Evolutionary conservation across 495 filamentous ascomycete genomes (phyloP).

Genomic region (Penicillium lividum): DNA sequence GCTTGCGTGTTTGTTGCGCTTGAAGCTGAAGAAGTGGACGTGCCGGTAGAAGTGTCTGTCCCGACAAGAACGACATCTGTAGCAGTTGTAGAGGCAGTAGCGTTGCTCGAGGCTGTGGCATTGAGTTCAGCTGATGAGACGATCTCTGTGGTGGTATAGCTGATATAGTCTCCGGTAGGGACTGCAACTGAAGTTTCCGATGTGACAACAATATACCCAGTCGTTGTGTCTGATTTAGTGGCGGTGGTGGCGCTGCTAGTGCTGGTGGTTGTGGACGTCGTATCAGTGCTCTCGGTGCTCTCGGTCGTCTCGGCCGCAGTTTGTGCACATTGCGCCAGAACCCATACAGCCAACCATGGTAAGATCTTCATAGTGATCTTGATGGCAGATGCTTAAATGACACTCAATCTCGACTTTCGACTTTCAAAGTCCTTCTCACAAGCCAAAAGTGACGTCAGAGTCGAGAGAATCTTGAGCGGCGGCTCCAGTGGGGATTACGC

Average conservation of each 20-base stretch:
- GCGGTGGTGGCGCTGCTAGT: background rate
- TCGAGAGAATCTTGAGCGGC: background rate
- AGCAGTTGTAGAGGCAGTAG: conserved; percentile 31
- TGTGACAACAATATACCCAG: conserved; percentile 28
- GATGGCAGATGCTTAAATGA: background rate
- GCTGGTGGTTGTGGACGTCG: conserved; percentile 11
- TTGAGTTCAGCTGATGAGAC: conserved; percentile 11
- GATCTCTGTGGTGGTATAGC: conserved; percentile 23
- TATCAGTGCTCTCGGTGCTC: conserved; percentile 11
- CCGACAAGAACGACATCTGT: conserved; percentile 29
- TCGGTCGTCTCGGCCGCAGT: background rate
- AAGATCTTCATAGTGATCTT: background rate
- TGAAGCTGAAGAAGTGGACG: conserved; percentile 35
- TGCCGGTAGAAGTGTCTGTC: conserved; percentile 47
- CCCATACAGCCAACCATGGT: background rate
- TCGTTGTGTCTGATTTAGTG: conserved; percentile 34
- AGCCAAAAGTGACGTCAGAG: background rate
- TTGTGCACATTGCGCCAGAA: background rate
- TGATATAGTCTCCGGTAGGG: conserved; percentile 23
- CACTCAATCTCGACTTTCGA: background rate
- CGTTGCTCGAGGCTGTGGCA: conserved; percentile 31
- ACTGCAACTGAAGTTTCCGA: conserved; percentile 36
- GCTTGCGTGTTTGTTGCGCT: conserved; percentile 67
- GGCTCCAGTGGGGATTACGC: background rate
- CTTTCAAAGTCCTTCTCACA: background rate